Conservation (phyloP, 371 early-diverging fungal genomes). For the Coemansia sp. region DNA sequence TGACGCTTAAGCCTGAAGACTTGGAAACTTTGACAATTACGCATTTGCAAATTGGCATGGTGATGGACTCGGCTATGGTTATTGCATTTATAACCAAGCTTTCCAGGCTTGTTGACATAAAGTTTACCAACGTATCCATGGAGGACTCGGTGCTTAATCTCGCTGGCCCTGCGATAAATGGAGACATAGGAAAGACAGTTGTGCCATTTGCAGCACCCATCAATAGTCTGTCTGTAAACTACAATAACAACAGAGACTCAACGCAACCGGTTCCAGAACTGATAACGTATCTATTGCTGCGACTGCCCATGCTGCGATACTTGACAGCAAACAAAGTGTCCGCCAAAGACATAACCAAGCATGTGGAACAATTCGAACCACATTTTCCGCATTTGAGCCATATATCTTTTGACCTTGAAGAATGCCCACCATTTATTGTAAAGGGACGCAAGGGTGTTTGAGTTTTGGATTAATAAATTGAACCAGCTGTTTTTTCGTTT, state of each 20-base stretch:
- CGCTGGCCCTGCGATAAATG: not conserved
- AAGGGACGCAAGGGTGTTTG: no score
- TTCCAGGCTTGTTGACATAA: not conserved
- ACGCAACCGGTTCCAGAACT: not conserved
- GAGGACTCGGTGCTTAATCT: not conserved
- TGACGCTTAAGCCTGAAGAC: not conserved
- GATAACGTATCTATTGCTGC: not conserved
- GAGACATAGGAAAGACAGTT: no score
- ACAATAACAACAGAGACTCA: no score
- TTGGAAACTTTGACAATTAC: not conserved
- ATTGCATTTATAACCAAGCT: not conserved
- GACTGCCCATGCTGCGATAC: not conserved
- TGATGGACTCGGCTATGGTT: not conserved
- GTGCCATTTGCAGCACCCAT: not conserved
- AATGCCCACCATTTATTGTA: not conserved
- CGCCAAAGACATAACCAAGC: not conserved
- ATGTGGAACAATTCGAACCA: not conserved
- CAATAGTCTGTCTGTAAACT: not conserved
- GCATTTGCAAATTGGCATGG: constrained; percentile 1
- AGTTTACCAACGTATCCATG: not conserved
- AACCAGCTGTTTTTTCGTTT: not conserved
- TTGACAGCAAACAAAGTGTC: not conserved
- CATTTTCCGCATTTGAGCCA: not conserved
- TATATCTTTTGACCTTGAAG: not conserved
- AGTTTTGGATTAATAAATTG: no score